Conservation (phyloP, 345 rosid genomes). For the Capsella bursapastoris region DNA sequence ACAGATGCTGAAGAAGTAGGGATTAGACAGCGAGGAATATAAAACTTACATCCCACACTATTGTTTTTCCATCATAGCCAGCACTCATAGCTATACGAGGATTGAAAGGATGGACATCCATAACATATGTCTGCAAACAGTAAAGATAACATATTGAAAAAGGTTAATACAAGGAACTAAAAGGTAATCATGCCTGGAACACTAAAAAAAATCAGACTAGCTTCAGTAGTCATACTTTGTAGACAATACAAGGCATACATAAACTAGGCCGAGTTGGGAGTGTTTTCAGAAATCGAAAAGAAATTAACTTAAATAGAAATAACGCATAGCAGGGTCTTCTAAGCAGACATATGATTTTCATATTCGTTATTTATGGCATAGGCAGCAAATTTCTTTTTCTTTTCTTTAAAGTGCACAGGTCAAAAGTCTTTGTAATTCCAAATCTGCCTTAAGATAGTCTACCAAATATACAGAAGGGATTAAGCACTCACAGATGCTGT, state of each 20-base stretch:
- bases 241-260: slow-evolving; percentile 8
- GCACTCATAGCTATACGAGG: slow-evolving; percentile 99
- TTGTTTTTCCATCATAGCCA: slow-evolving; percentile 96
- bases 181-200: background rate
- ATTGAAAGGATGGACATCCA: slow-evolving; percentile 98
- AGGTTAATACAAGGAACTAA: slow-evolving; percentile 8
- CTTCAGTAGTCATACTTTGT: slow-evolving; percentile 1
- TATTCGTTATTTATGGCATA: background rate
- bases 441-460: slow-evolving; percentile 15
- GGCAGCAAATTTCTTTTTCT: background rate
- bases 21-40: slow-evolving; percentile 20
- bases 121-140: slow-evolving; percentile 81
- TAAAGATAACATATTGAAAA: slow-evolving; percentile 23
- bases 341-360: slow-evolving; percentile 6
- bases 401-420: background rate
- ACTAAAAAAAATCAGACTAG: slow-evolving; percentile 23
- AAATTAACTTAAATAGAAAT: background rate
- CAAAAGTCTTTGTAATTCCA: slow-evolving; percentile 11
- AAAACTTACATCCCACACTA: slow-evolving; percentile 98
- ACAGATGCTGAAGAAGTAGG: slow-evolving; percentile 30
- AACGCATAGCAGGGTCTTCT: background rate
- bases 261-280: background rate
- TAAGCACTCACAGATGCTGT: slow-evolving; percentile 83
- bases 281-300: background rate
- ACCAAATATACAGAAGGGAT: slow-evolving; percentile 32